Evolutionary conservation across 352 stramenopile genomes (phyloP), one percentile per base, ranked within the genome.

Genomic region (Thalassiosira allenii): DNA sequence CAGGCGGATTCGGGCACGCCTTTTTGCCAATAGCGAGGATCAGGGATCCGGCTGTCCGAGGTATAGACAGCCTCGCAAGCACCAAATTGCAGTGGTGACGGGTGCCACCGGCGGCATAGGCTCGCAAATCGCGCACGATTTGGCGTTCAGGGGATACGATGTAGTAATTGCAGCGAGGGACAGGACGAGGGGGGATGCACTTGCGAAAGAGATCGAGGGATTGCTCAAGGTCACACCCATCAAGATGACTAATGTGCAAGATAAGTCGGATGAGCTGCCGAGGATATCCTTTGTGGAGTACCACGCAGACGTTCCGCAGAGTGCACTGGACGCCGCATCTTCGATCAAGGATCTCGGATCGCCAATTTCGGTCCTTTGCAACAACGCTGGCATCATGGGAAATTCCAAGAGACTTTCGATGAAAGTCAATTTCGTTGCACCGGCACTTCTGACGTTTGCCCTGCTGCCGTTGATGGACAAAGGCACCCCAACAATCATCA

Each of bases 331-430:
- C 66, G 11, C 73, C 2, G 70, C 58, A 12, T 64, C 52, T 4
- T 49, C 43, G 9, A 57, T 81, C 14, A 43, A 73, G 40, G 41
- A 40, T 23, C 47, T 80, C 8, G 25, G 51, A 12, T 61, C 47
- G 29, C 61, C 70, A 29, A 3, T 81, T 25, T 49, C 69, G n/a
- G 37, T 81, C 1, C 43, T 85, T 17, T 68, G 80, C 30, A 85
- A 85, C 34, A 85, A 85, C 63, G 77, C 77, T 2, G 77, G 77
- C 1, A 81, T 85, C 25, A 85, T 85, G 77, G 77, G 77, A 20
- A 69, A 74, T 40, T 81, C 77, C 1, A 73, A 85, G 69, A 40
- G 61, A 69, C 30, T 81, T 4, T 74, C 69, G 2, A 85, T 85
- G 77, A 72, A 59, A n/a, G 77, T 85, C 0, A 85, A 85, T 53